phyloP scores from a whole-genome alignment of 2,329 filamentous ascomycete genomes.

The Aspergillus alliaceus region DNA sequence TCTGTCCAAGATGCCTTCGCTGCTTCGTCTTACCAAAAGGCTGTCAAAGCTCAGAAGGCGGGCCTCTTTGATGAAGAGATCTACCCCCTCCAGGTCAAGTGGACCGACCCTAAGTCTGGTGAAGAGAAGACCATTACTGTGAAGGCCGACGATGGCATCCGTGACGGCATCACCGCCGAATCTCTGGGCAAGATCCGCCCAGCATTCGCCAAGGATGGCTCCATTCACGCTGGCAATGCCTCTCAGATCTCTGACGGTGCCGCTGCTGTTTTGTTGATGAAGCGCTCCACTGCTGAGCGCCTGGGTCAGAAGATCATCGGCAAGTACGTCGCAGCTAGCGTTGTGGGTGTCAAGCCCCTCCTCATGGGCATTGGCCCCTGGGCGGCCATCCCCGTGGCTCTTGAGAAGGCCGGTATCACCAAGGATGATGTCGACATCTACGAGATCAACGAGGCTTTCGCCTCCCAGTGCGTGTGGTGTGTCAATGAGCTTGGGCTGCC shows the following conservation, averaged over 20 bases:
- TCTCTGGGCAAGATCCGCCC: constrained; percentile 86
- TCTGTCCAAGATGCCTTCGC: constrained; percentile 87
- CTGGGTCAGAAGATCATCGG: constrained; percentile 87
- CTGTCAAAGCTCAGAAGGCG: constrained; percentile 75
- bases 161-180: constrained; percentile 81
- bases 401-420: constrained; percentile 80
- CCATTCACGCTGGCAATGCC: constrained; percentile 94
- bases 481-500: constrained; percentile 83
- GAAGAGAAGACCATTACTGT: constrained; percentile 83
- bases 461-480: constrained; percentile 91
- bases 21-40: constrained; percentile 89
- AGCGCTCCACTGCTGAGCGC: constrained; percentile 82
- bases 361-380: constrained; percentile 96
- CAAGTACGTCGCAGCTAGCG: constrained; percentile 82
- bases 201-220: constrained; percentile 87
- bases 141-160: constrained; percentile 80
- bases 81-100: constrained; percentile 79
- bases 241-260: constrained; percentile 95
- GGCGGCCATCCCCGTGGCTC: constrained; percentile 90
- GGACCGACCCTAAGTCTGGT: constrained; percentile 85
- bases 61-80: constrained; percentile 96
- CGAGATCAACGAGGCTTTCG: constrained; percentile 99
- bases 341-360: constrained; percentile 86
- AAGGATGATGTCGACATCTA: constrained; percentile 94
- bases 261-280: constrained; percentile 93